Evolutionary conservation across 2,329 filamentous ascomycete species (phyloP).

Genomic region (Fusarium vanettenii): DNA sequence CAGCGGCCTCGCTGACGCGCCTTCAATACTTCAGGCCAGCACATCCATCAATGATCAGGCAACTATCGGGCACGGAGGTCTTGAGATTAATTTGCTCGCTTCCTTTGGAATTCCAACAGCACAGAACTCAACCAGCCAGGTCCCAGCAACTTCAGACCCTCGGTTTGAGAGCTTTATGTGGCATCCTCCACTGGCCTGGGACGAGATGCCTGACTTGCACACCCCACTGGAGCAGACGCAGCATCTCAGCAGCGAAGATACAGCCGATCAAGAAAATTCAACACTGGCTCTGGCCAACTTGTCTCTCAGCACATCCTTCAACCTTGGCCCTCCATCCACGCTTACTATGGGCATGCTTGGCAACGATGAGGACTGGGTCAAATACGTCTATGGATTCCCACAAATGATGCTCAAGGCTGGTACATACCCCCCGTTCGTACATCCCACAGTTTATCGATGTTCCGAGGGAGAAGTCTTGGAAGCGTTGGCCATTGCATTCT

Average conservation of each 20-base stretch:
- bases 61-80: not conserved
- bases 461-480: not conserved
- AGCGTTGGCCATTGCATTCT: not conserved
- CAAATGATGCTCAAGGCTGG: not conserved
- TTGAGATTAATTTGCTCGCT: not conserved
- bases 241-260: not conserved
- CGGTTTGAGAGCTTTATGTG: not conserved
- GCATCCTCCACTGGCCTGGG: not conserved
- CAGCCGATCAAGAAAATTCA: not conserved
- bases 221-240: not conserved
- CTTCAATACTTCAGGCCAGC: not conserved
- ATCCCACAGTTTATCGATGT: not conserved
- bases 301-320: not conserved
- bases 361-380: not conserved
- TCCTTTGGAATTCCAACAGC: not conserved
- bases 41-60: not conserved
- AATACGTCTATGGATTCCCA: not conserved
- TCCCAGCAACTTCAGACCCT: not conserved
- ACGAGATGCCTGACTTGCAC: not conserved
- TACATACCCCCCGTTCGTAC: not conserved
- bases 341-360: not conserved
- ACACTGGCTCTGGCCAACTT: not conserved
- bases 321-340: not conserved
- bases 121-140: not conserved
- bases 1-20: not conserved